Base-by-base conservation (phyloP, 2,329 filamentous ascomycete genomes). In the Aschersonia sp. region DNA sequence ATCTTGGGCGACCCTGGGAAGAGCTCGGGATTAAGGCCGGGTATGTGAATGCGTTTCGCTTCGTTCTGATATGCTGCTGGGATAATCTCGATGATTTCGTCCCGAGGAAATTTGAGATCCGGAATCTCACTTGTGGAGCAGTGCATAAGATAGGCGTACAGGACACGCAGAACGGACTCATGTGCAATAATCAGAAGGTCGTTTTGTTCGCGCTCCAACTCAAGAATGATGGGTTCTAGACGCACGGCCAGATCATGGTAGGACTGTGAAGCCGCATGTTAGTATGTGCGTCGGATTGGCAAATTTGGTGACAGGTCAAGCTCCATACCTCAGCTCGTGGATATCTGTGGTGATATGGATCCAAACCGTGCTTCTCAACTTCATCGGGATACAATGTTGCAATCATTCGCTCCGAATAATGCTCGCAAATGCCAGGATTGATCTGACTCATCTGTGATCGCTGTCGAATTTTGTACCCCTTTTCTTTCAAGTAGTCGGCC, bases 21-120 rank as follows among this genome's bases (percentile, higher is more conserved):
- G 46, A 88, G 80, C 45, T 76, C 73, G 10, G 76, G 72, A 49
- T 79, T 73, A 30, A 79, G 64, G 4, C 74, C 75, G 5, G 86
- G 84, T 52, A 98, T 94, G 56, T 84, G 81, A 57, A 98, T 88
- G 49, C 88, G 81, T 63, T 87, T 92, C 22, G 90, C 87, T 64
- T 92, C 84, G 60, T 98, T 98, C 68, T 95, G 92, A 66, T 98
- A 98, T 32, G 87, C 90, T 14, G 90, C 89, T 4, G 92, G 94
- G 50, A 97, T 94, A 61, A 98, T 95, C 72, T 98, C 92, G 55
- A 98, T 95, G 60, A 98, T 97, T 62, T 98, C 88, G 60, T 98
- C 84, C 42, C 92, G 84, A 4, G 92, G 92, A 59, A 98, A 98
- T 54, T 87, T 85, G 51, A 98, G 77, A 55, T 82, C 84, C 4